phyloP scores from a whole-genome alignment of 208 protist genomes.

The Crithidia expoeki region DNA sequence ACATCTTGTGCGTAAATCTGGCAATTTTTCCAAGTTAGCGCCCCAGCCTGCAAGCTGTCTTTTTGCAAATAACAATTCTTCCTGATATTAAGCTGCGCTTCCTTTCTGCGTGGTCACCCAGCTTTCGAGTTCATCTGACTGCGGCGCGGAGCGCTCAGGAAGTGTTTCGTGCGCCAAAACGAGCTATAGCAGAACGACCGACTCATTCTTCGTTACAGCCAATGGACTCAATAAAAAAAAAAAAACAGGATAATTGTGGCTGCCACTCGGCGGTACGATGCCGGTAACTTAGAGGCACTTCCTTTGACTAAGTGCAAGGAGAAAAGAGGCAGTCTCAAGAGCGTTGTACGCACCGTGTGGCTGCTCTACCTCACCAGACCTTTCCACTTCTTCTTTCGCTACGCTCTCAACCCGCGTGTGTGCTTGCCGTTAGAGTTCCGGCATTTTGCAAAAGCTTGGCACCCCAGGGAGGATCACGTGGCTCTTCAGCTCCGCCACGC shows the following conservation, averaged over 20 bases:
- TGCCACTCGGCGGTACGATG: neutral
- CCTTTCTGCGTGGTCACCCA: neutral
- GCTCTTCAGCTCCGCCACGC: neutral
- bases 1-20: neutral
- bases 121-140: neutral
- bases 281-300: neutral
- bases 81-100: neutral
- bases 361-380: neutral
- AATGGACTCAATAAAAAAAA: neutral
- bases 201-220: neutral
- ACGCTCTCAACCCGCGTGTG: neutral
- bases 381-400: neutral
- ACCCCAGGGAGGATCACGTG: neutral
- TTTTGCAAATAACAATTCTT: neutral
- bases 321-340: neutral
- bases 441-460: neutral
- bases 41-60: neutral
- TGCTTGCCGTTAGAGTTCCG: neutral
- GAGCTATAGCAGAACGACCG: neutral
- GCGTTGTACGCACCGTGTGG: neutral
- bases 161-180: neutral
- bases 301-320: slow-evolving; percentile 1
- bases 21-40: neutral
- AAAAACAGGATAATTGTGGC: neutral
- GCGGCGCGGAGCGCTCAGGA: neutral